Evolutionary conservation across 805 yeast genomes (phyloP).

Genomic region (Pichia deserticola): DNA sequence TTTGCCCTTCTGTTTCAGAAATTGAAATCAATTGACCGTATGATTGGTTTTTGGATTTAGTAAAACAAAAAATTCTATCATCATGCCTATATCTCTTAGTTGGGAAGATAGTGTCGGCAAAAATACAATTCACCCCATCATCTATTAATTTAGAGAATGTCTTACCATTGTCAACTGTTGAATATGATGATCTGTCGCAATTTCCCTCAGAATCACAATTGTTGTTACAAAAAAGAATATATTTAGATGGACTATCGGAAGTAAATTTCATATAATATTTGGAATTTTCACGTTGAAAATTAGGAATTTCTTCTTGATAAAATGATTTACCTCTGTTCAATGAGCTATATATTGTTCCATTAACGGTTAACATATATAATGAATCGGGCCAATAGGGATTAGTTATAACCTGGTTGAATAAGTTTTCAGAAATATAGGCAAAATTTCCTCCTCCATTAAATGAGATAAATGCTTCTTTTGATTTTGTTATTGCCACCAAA

Average conservation of each 20-base stretch:
- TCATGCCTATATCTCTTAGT: too few species aligned
- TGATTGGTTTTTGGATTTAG: too few species aligned
- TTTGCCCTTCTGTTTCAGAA: too few species aligned
- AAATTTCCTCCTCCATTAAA: constrained; percentile 52
- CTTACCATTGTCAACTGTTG: constrained; percentile 62
- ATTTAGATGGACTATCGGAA: constrained; percentile 43
- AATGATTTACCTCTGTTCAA: constrained; percentile 62
- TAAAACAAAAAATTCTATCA: too few species aligned
- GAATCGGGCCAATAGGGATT: constrained; percentile 56
- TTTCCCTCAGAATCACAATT: constrained; percentile 39
- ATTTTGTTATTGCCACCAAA: constrained; percentile 49
- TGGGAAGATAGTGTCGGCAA: constrained; percentile 21
- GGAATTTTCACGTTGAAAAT: constrained; percentile 42
- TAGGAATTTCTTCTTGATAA: constrained; percentile 25
- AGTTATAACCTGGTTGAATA: constrained; percentile 33
- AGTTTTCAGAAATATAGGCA: constrained; percentile 32
- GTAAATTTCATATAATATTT: constrained; percentile 49
- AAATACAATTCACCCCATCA: constrained; percentile 56
- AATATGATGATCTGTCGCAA: constrained; percentile 53
- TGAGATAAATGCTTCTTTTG: constrained; percentile 52
- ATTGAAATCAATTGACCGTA: constrained; percentile 28
- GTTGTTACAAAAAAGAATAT: constrained; percentile 62
- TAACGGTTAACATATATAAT: constrained; percentile 44
- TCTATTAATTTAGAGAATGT: constrained; percentile 49
- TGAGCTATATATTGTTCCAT: constrained; percentile 48